These are phyloP conservation scores for Plenodomus tracheiphilus DNA, from an alignment of 2,329 filamentous ascomycete species.

Conservation along the genomic window DNA sequence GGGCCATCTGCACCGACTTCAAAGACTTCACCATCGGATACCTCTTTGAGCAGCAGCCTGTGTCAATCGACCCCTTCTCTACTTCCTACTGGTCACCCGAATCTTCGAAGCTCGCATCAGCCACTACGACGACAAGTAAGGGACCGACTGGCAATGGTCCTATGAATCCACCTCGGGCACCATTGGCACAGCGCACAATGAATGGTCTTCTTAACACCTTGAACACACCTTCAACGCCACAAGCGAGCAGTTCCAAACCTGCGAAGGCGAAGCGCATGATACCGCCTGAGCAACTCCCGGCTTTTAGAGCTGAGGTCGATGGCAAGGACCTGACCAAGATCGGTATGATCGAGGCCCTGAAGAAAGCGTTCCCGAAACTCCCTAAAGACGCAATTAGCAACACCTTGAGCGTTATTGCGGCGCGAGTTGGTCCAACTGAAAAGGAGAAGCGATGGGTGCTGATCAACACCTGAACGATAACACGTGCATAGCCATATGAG, in stretches of 20 bases:
- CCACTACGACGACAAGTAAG: constrained; percentile 15
- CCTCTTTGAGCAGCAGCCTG: constrained; percentile 56
- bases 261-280: constrained; percentile 54
- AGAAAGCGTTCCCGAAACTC: constrained; percentile 72
- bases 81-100: constrained; percentile 71
- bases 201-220: constrained; percentile 40
- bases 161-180: constrained; percentile 49
- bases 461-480: constrained; percentile 20
- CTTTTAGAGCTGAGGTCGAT: constrained; percentile 71
- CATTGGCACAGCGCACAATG: constrained; percentile 45
- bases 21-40: constrained; percentile 73
- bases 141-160: constrained; percentile 18
- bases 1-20: constrained; percentile 54
- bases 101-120: constrained; percentile 15
- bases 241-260: constrained; percentile 29
- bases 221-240: constrained; percentile 21
- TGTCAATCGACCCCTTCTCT: constrained; percentile 83
- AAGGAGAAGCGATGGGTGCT: constrained; percentile 66
- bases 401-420: constrained; percentile 68
- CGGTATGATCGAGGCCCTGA: constrained; percentile 74
- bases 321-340: constrained; percentile 74
- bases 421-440: constrained; percentile 63
- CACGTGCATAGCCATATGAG: too few relatives aligned
- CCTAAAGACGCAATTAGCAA: constrained; percentile 71
- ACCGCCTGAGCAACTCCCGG: constrained; percentile 61